Evolutionary conservation across 192 early-diverging fungal species (phyloP).

Genomic region (Spizellomyces punctatus): DNA sequence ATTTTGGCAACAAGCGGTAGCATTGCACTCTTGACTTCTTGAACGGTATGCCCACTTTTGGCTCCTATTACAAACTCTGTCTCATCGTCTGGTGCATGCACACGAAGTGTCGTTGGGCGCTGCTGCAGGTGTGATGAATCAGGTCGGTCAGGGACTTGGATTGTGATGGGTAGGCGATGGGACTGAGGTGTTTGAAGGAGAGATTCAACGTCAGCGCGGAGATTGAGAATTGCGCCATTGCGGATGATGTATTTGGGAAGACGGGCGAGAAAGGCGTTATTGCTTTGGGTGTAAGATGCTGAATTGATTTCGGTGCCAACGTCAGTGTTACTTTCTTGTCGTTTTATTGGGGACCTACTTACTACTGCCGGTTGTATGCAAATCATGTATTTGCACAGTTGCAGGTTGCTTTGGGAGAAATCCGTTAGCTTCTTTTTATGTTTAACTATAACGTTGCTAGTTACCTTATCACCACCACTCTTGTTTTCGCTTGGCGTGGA

Average conservation of each 20-base stretch:
- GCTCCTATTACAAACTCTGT: slow-evolving; percentile 7
- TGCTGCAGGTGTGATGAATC: neutral
- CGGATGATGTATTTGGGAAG: slow-evolving; percentile 28
- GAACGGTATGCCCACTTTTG: neutral
- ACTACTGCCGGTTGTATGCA: too few species aligned
- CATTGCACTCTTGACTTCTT: neutral
- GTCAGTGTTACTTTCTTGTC: neutral
- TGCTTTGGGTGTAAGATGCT: slow-evolving; percentile 10
- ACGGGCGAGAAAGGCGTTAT: slow-evolving; percentile 17
- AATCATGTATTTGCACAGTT: too few species aligned
- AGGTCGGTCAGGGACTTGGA: neutral
- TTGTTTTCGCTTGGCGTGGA: too few species aligned
- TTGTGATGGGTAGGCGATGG: neutral
- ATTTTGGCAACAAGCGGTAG: neutral
- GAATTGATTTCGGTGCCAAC: neutral
- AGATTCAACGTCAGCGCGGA: slow-evolving; percentile 23
- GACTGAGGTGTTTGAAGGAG: slow-evolving; percentile 1
- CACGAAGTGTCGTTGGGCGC: slow-evolving; percentile 2
- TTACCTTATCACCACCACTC: too few species aligned
- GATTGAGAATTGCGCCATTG: slow-evolving; percentile 19
- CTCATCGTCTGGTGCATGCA: neutral
- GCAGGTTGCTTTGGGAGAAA: too few species aligned
- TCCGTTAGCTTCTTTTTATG: too few species aligned
- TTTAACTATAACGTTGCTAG: too few species aligned
- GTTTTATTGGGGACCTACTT: too few species aligned